Conservation (phyloP, 805 yeast species). For the Saccharomycopsis fodiens region DNA sequence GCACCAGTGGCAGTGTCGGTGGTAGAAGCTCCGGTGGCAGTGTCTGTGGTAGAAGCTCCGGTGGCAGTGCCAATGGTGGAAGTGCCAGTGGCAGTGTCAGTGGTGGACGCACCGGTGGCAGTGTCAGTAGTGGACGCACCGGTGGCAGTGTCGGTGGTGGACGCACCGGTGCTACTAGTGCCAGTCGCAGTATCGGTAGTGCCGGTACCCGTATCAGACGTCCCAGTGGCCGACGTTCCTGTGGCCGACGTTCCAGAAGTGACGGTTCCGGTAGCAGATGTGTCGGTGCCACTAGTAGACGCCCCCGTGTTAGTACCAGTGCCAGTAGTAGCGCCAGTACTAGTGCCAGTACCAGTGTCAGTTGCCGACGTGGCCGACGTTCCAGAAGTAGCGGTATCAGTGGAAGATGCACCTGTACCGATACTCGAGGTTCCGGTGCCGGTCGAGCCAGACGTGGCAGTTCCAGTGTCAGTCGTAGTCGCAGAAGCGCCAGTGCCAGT, state of each 20-base stretch:
- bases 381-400: not conserved
- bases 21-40: not conserved
- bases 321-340: not conserved
- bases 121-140: not conserved
- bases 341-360: not conserved
- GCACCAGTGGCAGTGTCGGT: not conserved
- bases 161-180: not conserved
- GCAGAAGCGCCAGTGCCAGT: not conserved
- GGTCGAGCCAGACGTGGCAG: not conserved
- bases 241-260: no score
- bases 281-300: not conserved
- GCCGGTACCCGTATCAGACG: not conserved
- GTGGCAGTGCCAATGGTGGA: not conserved
- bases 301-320: not conserved
- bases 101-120: not conserved
- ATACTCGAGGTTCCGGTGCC: not conserved
- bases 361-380: no score
- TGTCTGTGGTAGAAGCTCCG: not conserved
- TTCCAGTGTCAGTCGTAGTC: not conserved
- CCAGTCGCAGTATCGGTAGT: not conserved
- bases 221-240: no score
- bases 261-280: not conserved
- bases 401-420: no score
- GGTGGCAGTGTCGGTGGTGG: not conserved
- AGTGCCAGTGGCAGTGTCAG: not conserved